Evolutionary conservation across 2,329 filamentous ascomycete species (phyloP).

Genomic region (Calonectria pauciramosa): DNA sequence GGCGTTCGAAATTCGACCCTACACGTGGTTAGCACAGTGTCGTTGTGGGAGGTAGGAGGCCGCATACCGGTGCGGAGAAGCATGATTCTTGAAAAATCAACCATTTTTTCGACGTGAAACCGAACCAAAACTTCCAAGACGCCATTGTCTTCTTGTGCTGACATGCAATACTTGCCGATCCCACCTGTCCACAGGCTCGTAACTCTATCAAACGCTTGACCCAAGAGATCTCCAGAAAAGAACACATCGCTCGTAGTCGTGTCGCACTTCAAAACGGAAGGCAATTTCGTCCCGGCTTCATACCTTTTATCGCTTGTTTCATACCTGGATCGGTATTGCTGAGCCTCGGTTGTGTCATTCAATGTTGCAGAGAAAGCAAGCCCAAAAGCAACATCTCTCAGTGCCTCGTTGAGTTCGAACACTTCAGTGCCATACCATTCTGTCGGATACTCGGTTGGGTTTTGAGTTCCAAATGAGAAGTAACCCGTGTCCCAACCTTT

Average conservation of each 20-base stretch:
- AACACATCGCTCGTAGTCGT: slow-evolving; percentile 25
- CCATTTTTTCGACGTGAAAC: slow-evolving; percentile 18
- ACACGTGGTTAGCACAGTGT: not conserved
- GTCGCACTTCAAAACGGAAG: slow-evolving; percentile 28
- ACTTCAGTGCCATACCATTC: slow-evolving; percentile 33
- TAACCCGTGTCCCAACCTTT: slow-evolving; percentile 27
- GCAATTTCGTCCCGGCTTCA: slow-evolving; percentile 14
- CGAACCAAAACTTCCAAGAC: slow-evolving; percentile 24
- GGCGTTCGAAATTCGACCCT: slow-evolving; percentile 36
- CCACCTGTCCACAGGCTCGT: slow-evolving; percentile 27
- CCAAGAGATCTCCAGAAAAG: slow-evolving; percentile 23
- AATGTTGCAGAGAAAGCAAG: slow-evolving; percentile 19
- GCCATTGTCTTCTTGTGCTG: slow-evolving; percentile 33
- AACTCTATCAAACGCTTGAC: slow-evolving; percentile 23
- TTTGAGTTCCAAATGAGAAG: slow-evolving; percentile 28
- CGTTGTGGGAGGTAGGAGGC: not conserved
- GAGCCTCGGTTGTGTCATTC: slow-evolving; percentile 17
- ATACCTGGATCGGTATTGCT: slow-evolving; percentile 27
- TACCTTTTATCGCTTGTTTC: not conserved
- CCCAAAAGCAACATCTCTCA: slow-evolving; percentile 24
- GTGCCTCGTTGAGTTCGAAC: slow-evolving; percentile 31
- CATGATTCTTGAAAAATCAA: slow-evolving; percentile 33
- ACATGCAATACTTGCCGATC: slow-evolving; percentile 31
- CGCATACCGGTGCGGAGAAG: slow-evolving; percentile 25
- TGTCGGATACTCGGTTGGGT: slow-evolving; percentile 25